Base-by-base conservation (phyloP, 371 early-diverging fungal genomes). In the Zychaea mexicana region DNA sequence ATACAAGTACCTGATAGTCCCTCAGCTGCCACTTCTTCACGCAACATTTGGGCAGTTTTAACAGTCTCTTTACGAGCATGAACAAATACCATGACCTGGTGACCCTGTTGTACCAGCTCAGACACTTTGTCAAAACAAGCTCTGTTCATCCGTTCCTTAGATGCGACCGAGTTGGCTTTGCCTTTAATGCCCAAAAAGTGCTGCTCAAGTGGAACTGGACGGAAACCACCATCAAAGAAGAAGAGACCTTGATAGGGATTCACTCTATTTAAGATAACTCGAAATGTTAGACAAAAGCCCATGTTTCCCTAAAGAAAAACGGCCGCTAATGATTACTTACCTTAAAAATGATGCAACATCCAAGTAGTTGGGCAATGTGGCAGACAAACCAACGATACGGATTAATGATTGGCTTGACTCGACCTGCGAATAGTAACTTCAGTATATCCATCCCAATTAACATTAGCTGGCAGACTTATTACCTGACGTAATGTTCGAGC, bases 11-110 rank as follows among this genome's bases (percentile, higher is more conserved):
- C 82, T 28, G 78, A 54, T 38, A 80, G 65, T 38, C 80, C 85
- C 46, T 93, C 90, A 12, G 80, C 70, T 31, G 71, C 52, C 0
- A 97, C 95, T 74, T 85, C 80, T 68, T 94, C 91, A 9, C 85
- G 77, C n/a, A 99, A 65, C 66, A 85, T 84, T 72, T 92, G 88
- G 0, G 98, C 97, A 0, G 95, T 95, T 62, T 90, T 92, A 10
- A 94, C 94, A 2, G 99, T 99, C 52, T 97, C 98, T 67, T 96
- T 96, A 60, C 99, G 87, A 2, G 98, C 88, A 70, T 98, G 98
- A 21, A 99, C 99, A 87, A 99, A 99, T 1, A 99, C 94, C 94
- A 99, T 95, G 22, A 98, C 96, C 77, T 99, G 99, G 71, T 96
- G 92, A 0, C 94, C 94, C 27, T 91, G 86, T 8, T 84, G 78